These are phyloP conservation scores for Verticillium albo-atrum DNA, from an alignment of 2,329 filamentous ascomycete species.

Conservation along the genomic window DNA sequence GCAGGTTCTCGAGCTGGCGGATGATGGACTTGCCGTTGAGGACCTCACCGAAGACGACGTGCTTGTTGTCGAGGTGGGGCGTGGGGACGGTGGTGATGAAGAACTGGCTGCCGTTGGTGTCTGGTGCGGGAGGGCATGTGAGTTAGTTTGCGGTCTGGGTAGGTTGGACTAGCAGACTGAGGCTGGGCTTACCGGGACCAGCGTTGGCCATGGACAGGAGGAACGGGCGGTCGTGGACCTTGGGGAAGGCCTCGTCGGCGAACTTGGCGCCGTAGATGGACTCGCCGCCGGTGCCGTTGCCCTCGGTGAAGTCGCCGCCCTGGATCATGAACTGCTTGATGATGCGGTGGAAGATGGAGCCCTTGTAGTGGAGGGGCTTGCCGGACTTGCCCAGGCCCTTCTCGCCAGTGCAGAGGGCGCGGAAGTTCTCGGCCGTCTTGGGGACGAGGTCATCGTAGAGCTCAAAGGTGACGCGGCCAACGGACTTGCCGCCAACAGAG, in stretches of 20 bases:
- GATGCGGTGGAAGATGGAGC: slow-evolving; percentile 87
- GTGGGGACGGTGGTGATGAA: slow-evolving; percentile 96
- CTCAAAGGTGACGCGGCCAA: slow-evolving; percentile 82
- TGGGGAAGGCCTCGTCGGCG: slow-evolving; percentile 89
- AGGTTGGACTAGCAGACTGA: not conserved
- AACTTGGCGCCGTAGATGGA: slow-evolving; percentile 98
- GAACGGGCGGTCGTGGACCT: slow-evolving; percentile 91
- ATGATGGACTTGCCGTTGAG: slow-evolving; percentile 88
- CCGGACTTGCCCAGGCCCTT: slow-evolving; percentile 79
- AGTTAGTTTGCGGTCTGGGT: not conserved
- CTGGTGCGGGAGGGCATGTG: slow-evolving; percentile 37
- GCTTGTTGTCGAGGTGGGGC: slow-evolving; percentile 90
- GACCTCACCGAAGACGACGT: slow-evolving; percentile 96
- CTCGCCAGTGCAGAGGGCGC: slow-evolving; percentile 88
- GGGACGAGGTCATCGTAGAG: slow-evolving; percentile 75
- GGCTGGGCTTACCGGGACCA: slow-evolving; percentile 64
- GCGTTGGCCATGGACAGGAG: slow-evolving; percentile 97
- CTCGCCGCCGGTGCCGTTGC: slow-evolving; percentile 93
- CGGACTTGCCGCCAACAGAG: slow-evolving; percentile 66
- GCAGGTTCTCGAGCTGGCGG: slow-evolving; percentile 82
- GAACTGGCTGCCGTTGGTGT: slow-evolving; percentile 96
- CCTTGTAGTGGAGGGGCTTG: slow-evolving; percentile 89
- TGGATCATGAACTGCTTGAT: slow-evolving; percentile 99
- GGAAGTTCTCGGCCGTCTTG: slow-evolving; percentile 96
- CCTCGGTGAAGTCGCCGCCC: slow-evolving; percentile 92